phyloP scores from a whole-genome alignment of 116 monocot genomes.

The Phalaenopsis hybrid region DNA sequence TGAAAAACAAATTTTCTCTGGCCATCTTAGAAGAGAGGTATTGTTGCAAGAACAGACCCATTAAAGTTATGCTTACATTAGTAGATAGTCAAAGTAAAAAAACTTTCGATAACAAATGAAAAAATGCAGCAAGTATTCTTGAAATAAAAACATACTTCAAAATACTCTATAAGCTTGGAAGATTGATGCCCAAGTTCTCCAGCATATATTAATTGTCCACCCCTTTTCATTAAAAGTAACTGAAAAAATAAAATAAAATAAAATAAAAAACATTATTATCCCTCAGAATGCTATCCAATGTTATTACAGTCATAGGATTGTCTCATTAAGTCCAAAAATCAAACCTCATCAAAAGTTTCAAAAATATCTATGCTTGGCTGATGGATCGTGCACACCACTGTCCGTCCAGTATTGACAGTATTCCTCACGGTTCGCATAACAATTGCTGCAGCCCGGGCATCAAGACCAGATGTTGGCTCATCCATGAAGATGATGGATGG shows the following conservation, averaged over 20 bases:
- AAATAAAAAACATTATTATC: slow-evolving; percentile 3
- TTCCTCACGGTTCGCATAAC: slow-evolving; percentile 88
- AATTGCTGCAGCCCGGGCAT: slow-evolving; percentile 78
- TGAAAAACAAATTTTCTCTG: neutral
- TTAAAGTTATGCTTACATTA: neutral
- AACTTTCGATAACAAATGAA: neutral
- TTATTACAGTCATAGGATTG: neutral
- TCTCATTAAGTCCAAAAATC: neutral
- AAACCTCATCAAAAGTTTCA: slow-evolving; percentile 94
- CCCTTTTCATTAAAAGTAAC: slow-evolving; percentile 77
- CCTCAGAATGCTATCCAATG: neutral
- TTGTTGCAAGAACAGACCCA: neutral
- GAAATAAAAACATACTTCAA: slow-evolving; percentile 46
- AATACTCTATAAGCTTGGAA: slow-evolving; percentile 54
- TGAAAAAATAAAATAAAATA: slow-evolving; percentile 10
- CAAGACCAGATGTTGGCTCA: slow-evolving; percentile 83
- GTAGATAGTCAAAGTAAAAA: neutral
- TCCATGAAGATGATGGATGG: slow-evolving; percentile 93
- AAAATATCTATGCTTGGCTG: slow-evolving; percentile 92
- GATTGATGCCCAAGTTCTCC: slow-evolving; percentile 67
- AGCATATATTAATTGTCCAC: slow-evolving; percentile 75
- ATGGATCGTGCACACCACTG: slow-evolving; percentile 84
- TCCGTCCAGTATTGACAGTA: slow-evolving; percentile 72
- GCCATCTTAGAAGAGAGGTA: neutral
- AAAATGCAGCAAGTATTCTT: neutral